Percentiles rank a stretch among this genome's conserved stretches.
Evolutionary conservation across 2,329 filamentous ascomycete species (phyloP).

Genomic region (Pleurostoma richardsiae): DNA sequence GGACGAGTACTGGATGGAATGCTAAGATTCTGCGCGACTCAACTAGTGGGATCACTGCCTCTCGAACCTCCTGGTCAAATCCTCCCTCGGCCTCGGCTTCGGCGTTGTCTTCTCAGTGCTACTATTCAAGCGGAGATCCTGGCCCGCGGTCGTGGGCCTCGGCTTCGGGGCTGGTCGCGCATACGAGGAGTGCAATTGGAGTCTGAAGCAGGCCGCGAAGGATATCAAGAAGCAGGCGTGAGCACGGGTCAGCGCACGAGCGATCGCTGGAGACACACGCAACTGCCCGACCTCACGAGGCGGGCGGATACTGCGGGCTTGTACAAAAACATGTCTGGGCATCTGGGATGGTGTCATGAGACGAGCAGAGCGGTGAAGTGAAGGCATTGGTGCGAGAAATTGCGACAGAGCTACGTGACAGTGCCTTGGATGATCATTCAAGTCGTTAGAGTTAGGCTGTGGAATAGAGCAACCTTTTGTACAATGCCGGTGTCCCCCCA

Average conservation of each 20-base stretch:
- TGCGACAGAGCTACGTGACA: no score
- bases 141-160: slow-evolving; percentile 91
- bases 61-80: slow-evolving; percentile 95
- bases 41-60: slow-evolving; percentile 95
- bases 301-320: no score
- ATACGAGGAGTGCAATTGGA: slow-evolving; percentile 96
- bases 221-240: slow-evolving; percentile 51
- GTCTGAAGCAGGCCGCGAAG: slow-evolving; percentile 56
- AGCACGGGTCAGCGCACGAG: slow-evolving; percentile 4
- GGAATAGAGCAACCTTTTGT: no score
- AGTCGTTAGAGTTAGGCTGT: no score
- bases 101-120: slow-evolving; percentile 98
- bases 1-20: no score
- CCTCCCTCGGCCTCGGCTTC: slow-evolving; percentile 90
- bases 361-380: no score
- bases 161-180: slow-evolving; percentile 95
- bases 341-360: neutral
- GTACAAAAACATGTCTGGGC: neutral
- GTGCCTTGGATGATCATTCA: no score
- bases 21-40: no score
- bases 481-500: no score
- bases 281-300: slow-evolving; percentile 1
- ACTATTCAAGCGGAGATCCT: slow-evolving; percentile 94
- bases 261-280: slow-evolving; percentile 9
- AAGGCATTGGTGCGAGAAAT: no score